A percentile compares a stretch with the other conserved stretches of the same genome.
Evolutionary conservation across 306 rosid species (phyloP).

Genomic region (Prunus fruticosa): DNA sequence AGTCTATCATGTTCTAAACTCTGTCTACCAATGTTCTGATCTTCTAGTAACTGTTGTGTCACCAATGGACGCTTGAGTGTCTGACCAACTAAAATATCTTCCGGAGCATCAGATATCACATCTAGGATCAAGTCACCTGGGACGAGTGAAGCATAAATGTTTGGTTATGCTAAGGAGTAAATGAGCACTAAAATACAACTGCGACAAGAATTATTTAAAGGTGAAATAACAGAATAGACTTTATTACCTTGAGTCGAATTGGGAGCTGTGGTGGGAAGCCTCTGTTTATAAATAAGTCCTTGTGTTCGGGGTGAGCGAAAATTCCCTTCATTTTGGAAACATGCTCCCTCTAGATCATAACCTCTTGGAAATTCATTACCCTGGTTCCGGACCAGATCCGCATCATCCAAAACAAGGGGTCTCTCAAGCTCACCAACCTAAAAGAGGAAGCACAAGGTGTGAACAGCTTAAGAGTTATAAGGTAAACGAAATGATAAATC

Average conservation of each 20-base stretch:
- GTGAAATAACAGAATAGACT: not conserved
- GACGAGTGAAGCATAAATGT: conserved; percentile 7
- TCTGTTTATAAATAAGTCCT: conserved; percentile 68
- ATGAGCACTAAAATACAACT: conserved; percentile 1
- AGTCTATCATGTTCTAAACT: conserved; percentile 37
- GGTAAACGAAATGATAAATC: conserved; percentile 11
- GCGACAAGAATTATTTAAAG: not conserved
- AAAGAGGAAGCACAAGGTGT: conserved; percentile 14
- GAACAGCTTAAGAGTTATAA: not conserved
- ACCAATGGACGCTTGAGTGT: conserved; percentile 53
- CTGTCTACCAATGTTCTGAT: conserved; percentile 36
- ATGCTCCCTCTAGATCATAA: conserved; percentile 85
- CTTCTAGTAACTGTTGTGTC: conserved; percentile 38
- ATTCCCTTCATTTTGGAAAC: conserved; percentile 54
- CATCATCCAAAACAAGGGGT: conserved; percentile 65
- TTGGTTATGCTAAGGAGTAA: not conserved
- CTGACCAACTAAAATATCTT: conserved; percentile 55
- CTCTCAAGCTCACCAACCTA: conserved; percentile 69
- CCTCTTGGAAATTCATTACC: conserved; percentile 56
- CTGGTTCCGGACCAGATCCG: conserved; percentile 28
- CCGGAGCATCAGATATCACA: conserved; percentile 47
- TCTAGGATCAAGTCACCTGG: conserved; percentile 57
- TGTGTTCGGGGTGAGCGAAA: conserved; percentile 55
- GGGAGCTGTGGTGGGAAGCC: conserved; percentile 48
- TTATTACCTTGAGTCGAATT: conserved; percentile 41